Percentiles rank a stretch among this genome's conserved stretches.
Conservation (phyloP, 2,329 filamentous ascomycete genomes). For the Aspergillus arachidicola region DNA sequence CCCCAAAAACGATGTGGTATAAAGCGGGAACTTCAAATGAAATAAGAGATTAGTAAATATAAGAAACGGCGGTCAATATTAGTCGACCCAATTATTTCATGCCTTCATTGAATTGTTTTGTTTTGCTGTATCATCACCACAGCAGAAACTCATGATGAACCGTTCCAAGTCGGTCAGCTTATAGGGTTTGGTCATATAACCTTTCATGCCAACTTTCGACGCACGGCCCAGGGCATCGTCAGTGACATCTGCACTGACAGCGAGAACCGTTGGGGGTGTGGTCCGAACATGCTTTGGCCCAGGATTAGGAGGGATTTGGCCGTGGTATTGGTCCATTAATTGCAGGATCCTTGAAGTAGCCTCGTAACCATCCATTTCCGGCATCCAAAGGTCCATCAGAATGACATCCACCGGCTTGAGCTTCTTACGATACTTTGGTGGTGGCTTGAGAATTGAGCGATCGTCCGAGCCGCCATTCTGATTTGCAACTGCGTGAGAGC, state of each 20-base stretch:
- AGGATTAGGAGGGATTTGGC: constrained; percentile 22
- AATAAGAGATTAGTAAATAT: constrained; percentile 4
- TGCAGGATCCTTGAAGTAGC: constrained; percentile 65
- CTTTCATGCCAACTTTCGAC: constrained; percentile 65
- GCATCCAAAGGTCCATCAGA: constrained; percentile 79
- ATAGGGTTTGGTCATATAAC: constrained; percentile 70
- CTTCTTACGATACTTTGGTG: constrained; percentile 28
- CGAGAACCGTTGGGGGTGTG: constrained; percentile 53
- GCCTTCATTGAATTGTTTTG: constrained; percentile 20
- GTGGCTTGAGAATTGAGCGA: constrained; percentile 19
- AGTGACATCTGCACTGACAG: constrained; percentile 69
- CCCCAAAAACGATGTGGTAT: constrained; percentile 15
- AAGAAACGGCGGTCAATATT: constrained; percentile 3
- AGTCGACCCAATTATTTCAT: constrained; percentile 16
- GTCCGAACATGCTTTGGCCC: not conserved
- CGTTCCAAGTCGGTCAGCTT: constrained; percentile 64
- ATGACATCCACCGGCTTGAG: constrained; percentile 61
- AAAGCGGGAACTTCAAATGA: constrained; percentile 6
- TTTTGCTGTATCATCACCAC: constrained; percentile 17
- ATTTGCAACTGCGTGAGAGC: constrained; percentile 23
- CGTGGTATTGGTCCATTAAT: constrained; percentile 48
- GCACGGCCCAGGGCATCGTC: constrained; percentile 64
- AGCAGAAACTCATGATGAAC: constrained; percentile 56
- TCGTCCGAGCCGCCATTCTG: constrained; percentile 13
- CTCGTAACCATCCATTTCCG: constrained; percentile 71